Conservation (phyloP, 73 alveolate genomes). For the Paramecium sexaurelia region DNA sequence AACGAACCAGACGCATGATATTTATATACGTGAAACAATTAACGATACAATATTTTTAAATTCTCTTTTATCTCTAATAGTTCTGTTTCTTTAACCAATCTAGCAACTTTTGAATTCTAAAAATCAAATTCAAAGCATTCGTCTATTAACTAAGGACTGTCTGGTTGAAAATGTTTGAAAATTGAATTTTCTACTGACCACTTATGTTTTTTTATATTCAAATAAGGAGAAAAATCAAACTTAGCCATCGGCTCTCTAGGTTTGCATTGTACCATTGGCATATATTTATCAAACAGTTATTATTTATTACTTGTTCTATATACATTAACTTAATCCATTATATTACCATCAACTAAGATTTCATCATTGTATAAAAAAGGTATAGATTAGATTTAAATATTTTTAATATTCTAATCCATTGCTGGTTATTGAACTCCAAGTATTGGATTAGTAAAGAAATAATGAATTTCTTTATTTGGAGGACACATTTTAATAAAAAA, state of each 20-base stretch:
- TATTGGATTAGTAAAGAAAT: constrained; percentile 69
- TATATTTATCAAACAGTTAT: constrained; percentile 6
- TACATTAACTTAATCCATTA: background rate
- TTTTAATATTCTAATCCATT: background rate
- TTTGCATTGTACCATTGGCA: constrained; percentile 31
- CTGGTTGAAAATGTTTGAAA: constrained; percentile 41
- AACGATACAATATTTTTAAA: background rate
- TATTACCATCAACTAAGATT: constrained; percentile 16
- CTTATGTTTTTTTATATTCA: background rate
- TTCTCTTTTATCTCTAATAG: background rate
- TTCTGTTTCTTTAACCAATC: background rate
- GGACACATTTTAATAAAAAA: constrained; percentile 87
- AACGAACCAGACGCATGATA: constrained; percentile 13
- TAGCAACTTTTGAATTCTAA: background rate
- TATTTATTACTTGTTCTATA: background rate
- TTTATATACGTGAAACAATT: background rate
- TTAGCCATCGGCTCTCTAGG: constrained; percentile 14
- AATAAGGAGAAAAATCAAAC: constrained; percentile 39
- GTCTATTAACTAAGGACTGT: background rate
- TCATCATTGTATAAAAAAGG: constrained; percentile 43
- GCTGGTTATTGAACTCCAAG: constrained; percentile 17
- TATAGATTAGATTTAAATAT: background rate
- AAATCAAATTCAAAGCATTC: constrained; percentile 53
- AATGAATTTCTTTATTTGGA: constrained; percentile 73
- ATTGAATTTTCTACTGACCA: constrained; percentile 46